Conservation (phyloP, 2,329 filamentous ascomycete species). For the Teratosphaeria pseudoeucalypti region DNA sequence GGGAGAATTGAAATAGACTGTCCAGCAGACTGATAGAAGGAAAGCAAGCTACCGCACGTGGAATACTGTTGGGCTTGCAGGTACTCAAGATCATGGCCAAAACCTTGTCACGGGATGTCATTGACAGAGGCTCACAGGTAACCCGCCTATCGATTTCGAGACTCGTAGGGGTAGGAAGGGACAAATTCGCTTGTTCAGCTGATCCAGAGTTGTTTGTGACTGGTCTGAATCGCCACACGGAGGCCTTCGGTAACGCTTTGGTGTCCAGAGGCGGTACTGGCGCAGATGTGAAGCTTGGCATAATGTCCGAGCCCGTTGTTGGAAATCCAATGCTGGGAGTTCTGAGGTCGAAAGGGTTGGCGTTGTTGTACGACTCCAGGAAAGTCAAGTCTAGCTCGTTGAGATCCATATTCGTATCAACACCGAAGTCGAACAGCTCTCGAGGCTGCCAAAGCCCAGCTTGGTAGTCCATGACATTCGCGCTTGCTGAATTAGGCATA, state of each 20-base stretch:
- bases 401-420: constrained; percentile 36
- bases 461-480: constrained; percentile 23
- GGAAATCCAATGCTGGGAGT: constrained; percentile 25
- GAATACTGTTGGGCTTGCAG: constrained; percentile 41
- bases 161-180: constrained; percentile 28
- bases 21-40: constrained; percentile 52
- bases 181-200: constrained; percentile 29
- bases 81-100: constrained; percentile 54
- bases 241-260: constrained; percentile 30
- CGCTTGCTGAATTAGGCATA: constrained; percentile 9
- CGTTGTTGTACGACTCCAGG: constrained; percentile 36
- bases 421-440: constrained; percentile 35
- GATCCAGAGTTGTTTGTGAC: constrained; percentile 25
- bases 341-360: constrained; percentile 31
- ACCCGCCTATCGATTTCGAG: constrained; percentile 31
- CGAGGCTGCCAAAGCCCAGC: constrained; percentile 33
- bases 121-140: constrained; percentile 31
- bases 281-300: constrained; percentile 24
- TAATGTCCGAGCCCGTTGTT: constrained; percentile 22
- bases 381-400: constrained; percentile 36
- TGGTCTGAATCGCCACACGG: constrained; percentile 37
- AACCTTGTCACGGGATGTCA: constrained; percentile 45
- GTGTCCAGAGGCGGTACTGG: constrained; percentile 23
- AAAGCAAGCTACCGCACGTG: constrained; percentile 49
- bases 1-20: constrained; percentile 50